phyloP scores from a whole-genome alignment of 2,329 filamentous ascomycete species.

The Microsporum audouinii region DNA sequence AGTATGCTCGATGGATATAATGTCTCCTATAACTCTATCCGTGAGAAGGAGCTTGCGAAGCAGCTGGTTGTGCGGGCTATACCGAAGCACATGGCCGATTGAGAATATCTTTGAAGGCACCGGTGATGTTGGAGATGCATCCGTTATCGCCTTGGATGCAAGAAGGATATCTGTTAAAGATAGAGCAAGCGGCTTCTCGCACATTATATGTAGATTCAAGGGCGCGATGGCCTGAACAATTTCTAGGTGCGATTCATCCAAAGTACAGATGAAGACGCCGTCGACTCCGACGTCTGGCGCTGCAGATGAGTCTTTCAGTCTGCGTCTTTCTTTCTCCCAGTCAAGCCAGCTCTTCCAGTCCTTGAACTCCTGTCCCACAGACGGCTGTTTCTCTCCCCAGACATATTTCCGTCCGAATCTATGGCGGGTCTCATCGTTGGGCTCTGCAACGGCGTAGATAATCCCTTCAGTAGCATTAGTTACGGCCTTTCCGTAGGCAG shows the following conservation, averaged over 20 bases:
- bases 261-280: conserved; percentile 59
- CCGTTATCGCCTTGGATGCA: conserved; percentile 44
- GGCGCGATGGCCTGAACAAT: conserved; percentile 64
- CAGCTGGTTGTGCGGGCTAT: conserved; percentile 83
- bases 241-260: conserved; percentile 79
- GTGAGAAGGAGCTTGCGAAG: conserved; percentile 66
- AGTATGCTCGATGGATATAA: conserved; percentile 78
- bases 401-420: conserved; percentile 61
- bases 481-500: conserved; percentile 60
- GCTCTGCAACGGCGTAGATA: conserved; percentile 71
- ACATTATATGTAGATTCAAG: conserved; percentile 68
- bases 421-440: conserved; percentile 62
- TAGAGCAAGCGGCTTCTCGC: conserved; percentile 86
- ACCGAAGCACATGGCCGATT: conserved; percentile 85
- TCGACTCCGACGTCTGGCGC: conserved; percentile 44
- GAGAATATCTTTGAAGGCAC: conserved; percentile 54
- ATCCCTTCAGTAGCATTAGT: conserved; percentile 53
- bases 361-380: conserved; percentile 56
- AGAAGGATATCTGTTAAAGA: conserved; percentile 64
- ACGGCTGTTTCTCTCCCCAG: conserved; percentile 46
- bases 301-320: conserved; percentile 29
- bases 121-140: conserved; percentile 11
- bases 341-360: conserved; percentile 66
- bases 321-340: conserved; percentile 56
- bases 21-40: conserved; percentile 66